phyloP scores from a whole-genome alignment of 352 stramenopile genomes.

The Labyrinthula sp. region DNA sequence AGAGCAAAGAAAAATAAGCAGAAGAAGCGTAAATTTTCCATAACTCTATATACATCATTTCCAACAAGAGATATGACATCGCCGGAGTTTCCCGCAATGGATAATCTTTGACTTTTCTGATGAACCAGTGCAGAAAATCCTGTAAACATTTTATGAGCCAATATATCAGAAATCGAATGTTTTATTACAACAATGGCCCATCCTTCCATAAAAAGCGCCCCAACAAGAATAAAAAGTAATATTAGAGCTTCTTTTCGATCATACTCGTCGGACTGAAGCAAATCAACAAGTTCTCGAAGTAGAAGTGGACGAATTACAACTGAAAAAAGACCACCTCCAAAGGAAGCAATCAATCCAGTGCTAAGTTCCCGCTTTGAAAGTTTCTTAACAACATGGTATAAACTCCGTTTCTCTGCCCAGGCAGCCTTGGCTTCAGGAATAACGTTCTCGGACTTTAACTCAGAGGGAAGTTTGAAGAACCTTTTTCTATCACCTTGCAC shows the following conservation, averaged over 20 bases:
- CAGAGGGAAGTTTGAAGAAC: too few relatives aligned
- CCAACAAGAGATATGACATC: slow-evolving; percentile 26
- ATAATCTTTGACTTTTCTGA: too few relatives aligned
- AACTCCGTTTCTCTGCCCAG: too few relatives aligned
- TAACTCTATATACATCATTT: slow-evolving; percentile 19
- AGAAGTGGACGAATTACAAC: slow-evolving; percentile 13
- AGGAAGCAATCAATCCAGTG: slow-evolving; percentile 3
- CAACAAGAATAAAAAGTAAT: slow-evolving; percentile 5
- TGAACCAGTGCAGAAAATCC: too few relatives aligned
- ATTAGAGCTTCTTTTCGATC: slow-evolving; percentile 4
- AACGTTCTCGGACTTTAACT: too few relatives aligned
- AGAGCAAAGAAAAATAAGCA: slow-evolving; percentile 17
- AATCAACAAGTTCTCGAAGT: slow-evolving; percentile 8
- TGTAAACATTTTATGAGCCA: too few relatives aligned
- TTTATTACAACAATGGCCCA: slow-evolving; percentile 19
- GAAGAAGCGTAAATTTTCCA: slow-evolving; percentile 26
- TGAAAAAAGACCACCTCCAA: slow-evolving; percentile 12
- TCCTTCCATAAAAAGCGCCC: slow-evolving; percentile 13
- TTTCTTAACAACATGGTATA: slow-evolving; percentile 1
- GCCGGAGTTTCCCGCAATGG: too few relatives aligned
- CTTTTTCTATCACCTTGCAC: too few relatives aligned
- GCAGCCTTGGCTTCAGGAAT: too few relatives aligned
- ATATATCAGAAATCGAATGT: slow-evolving; percentile 12
- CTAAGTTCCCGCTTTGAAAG: slow-evolving; percentile 6
- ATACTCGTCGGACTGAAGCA: background rate